Evolutionary conservation across 208 protist genomes (phyloP).

Genomic region (Crithidia acanthocephali): DNA sequence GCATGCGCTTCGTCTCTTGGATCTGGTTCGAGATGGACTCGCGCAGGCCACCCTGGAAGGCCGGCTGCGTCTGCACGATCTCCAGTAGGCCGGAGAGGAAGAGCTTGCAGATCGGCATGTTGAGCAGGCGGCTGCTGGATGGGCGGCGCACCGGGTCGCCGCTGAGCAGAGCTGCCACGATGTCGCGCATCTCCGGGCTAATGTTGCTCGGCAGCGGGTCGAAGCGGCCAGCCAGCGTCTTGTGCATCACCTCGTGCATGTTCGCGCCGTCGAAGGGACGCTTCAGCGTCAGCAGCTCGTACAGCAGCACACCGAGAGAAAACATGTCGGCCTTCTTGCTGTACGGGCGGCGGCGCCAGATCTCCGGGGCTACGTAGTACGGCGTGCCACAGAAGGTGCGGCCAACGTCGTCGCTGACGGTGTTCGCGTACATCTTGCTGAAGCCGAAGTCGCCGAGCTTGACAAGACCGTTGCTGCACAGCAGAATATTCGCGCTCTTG

Average conservation of each 20-base stretch:
- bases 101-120: conserved; percentile 76
- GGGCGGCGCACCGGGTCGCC: conserved; percentile 61
- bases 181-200: conserved; percentile 65
- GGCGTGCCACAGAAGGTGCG: conserved; percentile 88
- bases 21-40: conserved; percentile 68
- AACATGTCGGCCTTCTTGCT: conserved; percentile 95
- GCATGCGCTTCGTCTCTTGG: conserved; percentile 62
- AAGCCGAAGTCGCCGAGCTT: conserved; percentile 92
- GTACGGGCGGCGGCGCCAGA: conserved; percentile 92
- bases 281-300: conserved; percentile 87
- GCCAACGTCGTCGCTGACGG: conserved; percentile 58
- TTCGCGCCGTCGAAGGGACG: conserved; percentile 78
- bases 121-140: conserved; percentile 66
- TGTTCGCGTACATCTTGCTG: conserved; percentile 61
- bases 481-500: conserved; percentile 87
- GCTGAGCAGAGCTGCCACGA: conserved; percentile 58
- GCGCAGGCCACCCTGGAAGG: conserved; percentile 61
- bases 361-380: conserved; percentile 94
- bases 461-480: conserved; percentile 77
- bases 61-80: conserved; percentile 74
- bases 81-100: conserved; percentile 77
- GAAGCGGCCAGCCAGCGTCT: conserved; percentile 59
- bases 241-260: conserved; percentile 80
- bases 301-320: conserved; percentile 86
- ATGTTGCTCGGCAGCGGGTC: conserved; percentile 54